phyloP scores from a whole-genome alignment of 2,329 filamentous ascomycete genomes.

The Cryphonectria radicalis region DNA sequence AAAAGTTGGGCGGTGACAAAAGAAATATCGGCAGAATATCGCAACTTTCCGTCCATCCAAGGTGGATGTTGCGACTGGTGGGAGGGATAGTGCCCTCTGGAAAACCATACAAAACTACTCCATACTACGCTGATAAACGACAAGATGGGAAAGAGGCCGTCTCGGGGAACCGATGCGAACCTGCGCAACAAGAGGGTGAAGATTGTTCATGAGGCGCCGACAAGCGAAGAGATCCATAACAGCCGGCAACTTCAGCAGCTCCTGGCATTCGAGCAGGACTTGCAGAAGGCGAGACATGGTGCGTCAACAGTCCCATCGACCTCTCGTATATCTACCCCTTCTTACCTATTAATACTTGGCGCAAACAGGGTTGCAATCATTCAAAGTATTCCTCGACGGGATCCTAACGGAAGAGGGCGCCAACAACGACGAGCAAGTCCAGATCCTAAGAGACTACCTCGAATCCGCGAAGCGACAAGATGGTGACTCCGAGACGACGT shows the following conservation, averaged over 20 bases:
- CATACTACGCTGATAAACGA: background rate
- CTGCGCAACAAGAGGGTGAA: slow-evolving; percentile 62
- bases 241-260: slow-evolving; percentile 70
- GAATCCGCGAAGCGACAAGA: slow-evolving; percentile 56
- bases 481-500: slow-evolving; percentile 63
- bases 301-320: slow-evolving; percentile 20
- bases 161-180: slow-evolving; percentile 44
- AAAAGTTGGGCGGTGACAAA: slow-evolving; percentile 13
- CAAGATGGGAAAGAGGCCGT: slow-evolving; percentile 25
- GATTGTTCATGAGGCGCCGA: slow-evolving; percentile 59
- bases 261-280: slow-evolving; percentile 72
- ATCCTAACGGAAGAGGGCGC: slow-evolving; percentile 58
- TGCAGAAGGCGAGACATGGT: slow-evolving; percentile 69
- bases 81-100: background rate
- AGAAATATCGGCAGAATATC: slow-evolving; percentile 13
- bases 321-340: background rate
- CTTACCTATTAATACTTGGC: slow-evolving; percentile 18
- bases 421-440: slow-evolving; percentile 52
- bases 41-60: slow-evolving; percentile 3
- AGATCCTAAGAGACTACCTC: slow-evolving; percentile 73
- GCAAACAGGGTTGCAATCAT: slow-evolving; percentile 63
- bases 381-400: slow-evolving; percentile 73
- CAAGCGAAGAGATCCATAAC: slow-evolving; percentile 65
- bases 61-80: background rate
- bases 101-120: background rate